phyloP scores from a whole-genome alignment of 2,329 filamentous ascomycete species.

The Endothia cerciana region DNA sequence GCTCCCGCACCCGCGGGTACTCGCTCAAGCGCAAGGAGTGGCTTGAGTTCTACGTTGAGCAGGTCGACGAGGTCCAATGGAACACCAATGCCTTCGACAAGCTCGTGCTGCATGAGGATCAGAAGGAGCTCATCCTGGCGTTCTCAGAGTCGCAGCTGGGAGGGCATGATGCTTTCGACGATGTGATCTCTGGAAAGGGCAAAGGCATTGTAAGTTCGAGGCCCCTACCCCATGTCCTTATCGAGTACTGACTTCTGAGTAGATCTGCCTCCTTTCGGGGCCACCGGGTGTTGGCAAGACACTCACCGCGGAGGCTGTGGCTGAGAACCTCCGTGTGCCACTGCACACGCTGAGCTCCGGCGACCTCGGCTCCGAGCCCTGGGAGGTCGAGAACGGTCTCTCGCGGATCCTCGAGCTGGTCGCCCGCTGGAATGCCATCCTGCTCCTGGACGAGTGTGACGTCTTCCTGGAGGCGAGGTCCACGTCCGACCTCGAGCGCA shows the following conservation, averaged over 20 bases:
- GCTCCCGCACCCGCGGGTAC: conserved; percentile 49
- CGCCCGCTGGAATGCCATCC: conserved; percentile 71
- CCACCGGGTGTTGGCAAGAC: conserved; percentile 56
- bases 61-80: conserved; percentile 50
- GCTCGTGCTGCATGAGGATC: conserved; percentile 52
- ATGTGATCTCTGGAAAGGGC: conserved; percentile 57
- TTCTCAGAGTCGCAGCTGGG: conserved; percentile 54
- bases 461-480: conserved; percentile 51
- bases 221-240: neutral
- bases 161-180: conserved; percentile 47
- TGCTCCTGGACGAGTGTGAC: conserved; percentile 73
- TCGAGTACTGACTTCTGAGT: too few relatives aligned
- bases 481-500: conserved; percentile 42
- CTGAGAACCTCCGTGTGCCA: conserved; percentile 53
- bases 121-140: conserved; percentile 56
- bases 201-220: conserved; percentile 44
- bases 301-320: conserved; percentile 52
- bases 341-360: conserved; percentile 62
- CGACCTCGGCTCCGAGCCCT: conserved; percentile 70
- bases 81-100: conserved; percentile 52
- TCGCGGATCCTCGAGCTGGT: conserved; percentile 73
- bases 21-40: conserved; percentile 51
- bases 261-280: conserved; percentile 52
- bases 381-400: conserved; percentile 67
- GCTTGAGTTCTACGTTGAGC: conserved; percentile 54